A percentile compares a stretch with the other conserved stretches of the same genome.
Evolutionary conservation across 345 rosid species (phyloP).

Genomic region (Hypericum androsaemum): DNA sequence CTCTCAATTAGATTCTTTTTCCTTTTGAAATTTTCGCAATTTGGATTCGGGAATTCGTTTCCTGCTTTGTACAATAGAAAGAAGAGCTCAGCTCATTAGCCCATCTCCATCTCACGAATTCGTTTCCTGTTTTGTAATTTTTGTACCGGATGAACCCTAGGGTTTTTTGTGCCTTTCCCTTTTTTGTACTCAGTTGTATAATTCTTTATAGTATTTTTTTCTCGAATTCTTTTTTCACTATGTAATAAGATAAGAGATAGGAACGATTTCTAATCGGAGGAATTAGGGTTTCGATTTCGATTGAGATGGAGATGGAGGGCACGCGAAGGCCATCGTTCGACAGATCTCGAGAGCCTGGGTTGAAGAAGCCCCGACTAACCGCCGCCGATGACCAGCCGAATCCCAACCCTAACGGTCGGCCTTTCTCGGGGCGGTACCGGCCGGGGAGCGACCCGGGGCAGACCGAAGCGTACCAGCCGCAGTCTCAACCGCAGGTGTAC

Average conservation of each 20-base stretch:
- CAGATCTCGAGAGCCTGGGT: conserved; percentile 64
- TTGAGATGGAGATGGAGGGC: conserved; percentile 53
- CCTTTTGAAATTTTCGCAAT: too few species aligned
- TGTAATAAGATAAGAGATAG: conserved; percentile 16
- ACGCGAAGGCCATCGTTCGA: conserved; percentile 63
- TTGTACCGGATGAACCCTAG: too few species aligned
- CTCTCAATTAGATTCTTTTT: too few species aligned
- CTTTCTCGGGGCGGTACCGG: conserved; percentile 11
- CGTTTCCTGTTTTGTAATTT: too few species aligned
- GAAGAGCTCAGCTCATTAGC: too few species aligned
- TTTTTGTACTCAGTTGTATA: too few species aligned
- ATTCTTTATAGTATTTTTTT: too few species aligned
- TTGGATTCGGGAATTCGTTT: too few species aligned
- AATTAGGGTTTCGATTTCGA: neutral
- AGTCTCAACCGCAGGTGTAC: conserved; percentile 52
- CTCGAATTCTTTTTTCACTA: neutral
- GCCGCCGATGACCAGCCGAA: conserved; percentile 35
- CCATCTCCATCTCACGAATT: too few species aligned
- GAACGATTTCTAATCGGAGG: conserved; percentile 7
- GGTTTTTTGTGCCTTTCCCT: too few species aligned
- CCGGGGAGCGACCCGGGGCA: conserved; percentile 25
- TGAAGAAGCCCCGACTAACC: conserved; percentile 58
- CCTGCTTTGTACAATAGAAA: too few species aligned
- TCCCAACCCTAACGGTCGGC: conserved; percentile 27
- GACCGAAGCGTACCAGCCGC: conserved; percentile 70